Conservation (phyloP, 148 eudicot species). For the Pouteria glomerata region DNA sequence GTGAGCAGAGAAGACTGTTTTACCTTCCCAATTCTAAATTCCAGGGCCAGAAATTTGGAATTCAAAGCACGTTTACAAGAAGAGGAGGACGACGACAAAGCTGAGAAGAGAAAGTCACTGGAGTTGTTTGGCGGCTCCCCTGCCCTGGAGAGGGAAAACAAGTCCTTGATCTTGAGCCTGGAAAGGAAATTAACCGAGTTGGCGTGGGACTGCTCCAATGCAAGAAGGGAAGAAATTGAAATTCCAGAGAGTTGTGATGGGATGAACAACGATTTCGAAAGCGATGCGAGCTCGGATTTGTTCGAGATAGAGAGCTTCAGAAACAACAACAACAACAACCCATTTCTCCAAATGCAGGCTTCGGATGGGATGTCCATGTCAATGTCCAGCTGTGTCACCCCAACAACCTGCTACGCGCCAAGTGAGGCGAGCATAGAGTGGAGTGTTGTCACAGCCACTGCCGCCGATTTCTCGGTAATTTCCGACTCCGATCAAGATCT, state of each 20-base stretch:
- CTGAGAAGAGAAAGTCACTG: constrained; percentile 27
- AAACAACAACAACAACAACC: constrained; percentile 8
- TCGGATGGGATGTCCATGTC: constrained; percentile 14
- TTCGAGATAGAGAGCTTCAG: constrained; percentile 17
- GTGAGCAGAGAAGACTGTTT: constrained; percentile 15
- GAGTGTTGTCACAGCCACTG: constrained; percentile 76
- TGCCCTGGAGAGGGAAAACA: constrained; percentile 16
- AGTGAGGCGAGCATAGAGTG: constrained; percentile 83
- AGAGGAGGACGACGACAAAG: constrained; percentile 19
- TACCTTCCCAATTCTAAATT: constrained; percentile 20
- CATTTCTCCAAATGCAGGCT: constrained; percentile 23
- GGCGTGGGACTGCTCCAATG: constrained; percentile 31
- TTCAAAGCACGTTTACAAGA: not conserved
- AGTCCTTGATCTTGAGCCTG: too few relatives aligned
- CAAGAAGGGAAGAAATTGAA: constrained; percentile 12
- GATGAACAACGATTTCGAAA: not conserved
- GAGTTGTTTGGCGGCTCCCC: constrained; percentile 43
- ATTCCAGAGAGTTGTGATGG: not conserved
- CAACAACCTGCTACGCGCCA: constrained; percentile 53
- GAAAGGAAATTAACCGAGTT: too few relatives aligned
- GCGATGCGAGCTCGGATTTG: constrained; percentile 17
- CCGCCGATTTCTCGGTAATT: constrained; percentile 44
- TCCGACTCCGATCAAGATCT: constrained; percentile 56
- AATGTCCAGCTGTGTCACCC: constrained; percentile 21
- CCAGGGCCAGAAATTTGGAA: not conserved